Percentiles rank a stretch among this genome's conserved stretches.
Conservation (phyloP, 2,329 filamentous ascomycete species). For the Metarhizium guizhouense region DNA sequence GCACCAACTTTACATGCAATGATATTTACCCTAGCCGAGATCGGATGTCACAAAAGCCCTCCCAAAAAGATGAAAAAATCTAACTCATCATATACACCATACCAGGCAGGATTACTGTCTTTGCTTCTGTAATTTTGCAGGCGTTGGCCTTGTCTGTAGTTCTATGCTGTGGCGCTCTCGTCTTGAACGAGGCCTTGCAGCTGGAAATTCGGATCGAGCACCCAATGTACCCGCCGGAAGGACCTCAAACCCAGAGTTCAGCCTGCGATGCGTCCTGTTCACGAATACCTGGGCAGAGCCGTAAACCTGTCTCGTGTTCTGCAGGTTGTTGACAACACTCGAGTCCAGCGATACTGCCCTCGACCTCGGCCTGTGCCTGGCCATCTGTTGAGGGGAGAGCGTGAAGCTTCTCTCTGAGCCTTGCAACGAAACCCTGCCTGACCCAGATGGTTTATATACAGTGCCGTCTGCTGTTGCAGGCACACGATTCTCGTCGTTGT, state of each 20-base stretch:
- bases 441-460: neutral
- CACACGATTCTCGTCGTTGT: neutral
- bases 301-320: neutral
- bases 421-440: neutral
- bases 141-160: neutral
- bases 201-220: slow-evolving; percentile 3
- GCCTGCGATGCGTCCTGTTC: slow-evolving; percentile 4
- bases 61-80: neutral
- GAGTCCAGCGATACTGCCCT: neutral
- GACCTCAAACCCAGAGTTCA: slow-evolving; percentile 8
- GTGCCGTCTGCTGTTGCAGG: neutral
- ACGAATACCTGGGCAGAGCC: slow-evolving; percentile 9
- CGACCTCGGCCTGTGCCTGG: neutral
- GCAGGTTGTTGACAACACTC: neutral
- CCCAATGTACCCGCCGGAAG: slow-evolving; percentile 8
- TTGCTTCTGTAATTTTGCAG: neutral
- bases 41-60: neutral
- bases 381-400: neutral
- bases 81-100: neutral
- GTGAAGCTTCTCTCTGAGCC: neutral
- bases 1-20: slow-evolving; percentile 1
- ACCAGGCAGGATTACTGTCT: neutral
- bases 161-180: neutral
- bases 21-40: slow-evolving; percentile 1
- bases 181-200: neutral